Conservation (phyloP, 1,139 yeast species). For the Nakaseomyces sp. region DNA sequence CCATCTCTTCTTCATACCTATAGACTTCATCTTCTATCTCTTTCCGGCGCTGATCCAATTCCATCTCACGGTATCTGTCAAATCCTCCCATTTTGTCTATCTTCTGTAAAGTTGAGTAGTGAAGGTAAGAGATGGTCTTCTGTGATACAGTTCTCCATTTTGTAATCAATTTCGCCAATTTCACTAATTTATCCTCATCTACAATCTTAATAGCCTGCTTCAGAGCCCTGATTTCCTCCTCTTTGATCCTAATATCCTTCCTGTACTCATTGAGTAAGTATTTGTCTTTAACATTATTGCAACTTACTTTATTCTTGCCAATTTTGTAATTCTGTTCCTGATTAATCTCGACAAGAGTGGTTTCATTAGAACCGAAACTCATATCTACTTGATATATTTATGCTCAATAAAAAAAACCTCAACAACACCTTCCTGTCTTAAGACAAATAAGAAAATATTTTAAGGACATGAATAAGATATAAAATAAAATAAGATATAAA, state of each 20-base stretch:
- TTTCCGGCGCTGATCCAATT: constrained; percentile 31
- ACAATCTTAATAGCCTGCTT: constrained; percentile 33
- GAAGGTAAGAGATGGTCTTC: constrained; percentile 36
- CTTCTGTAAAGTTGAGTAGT: constrained; percentile 36
- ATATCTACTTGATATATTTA: too few relatives aligned
- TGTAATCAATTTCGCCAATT: constrained; percentile 28
- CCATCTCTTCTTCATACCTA: constrained; percentile 33
- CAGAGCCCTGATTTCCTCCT: constrained; percentile 26
- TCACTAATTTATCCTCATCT: constrained; percentile 23
- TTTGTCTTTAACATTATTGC: not conserved
- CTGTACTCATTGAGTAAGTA: not conserved
- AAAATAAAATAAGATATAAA: too few relatives aligned
- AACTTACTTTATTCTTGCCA: not conserved
- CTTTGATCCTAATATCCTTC: not conserved
- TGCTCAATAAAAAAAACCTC: too few relatives aligned
- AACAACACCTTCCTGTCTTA: too few relatives aligned
- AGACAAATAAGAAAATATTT: too few relatives aligned
- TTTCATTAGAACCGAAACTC: not conserved
- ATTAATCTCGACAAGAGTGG: not conserved
- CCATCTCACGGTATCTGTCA: constrained; percentile 33
- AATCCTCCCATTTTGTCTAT: constrained; percentile 40
- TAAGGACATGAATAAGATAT: too few relatives aligned
- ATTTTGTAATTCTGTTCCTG: not conserved
- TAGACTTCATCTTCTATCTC: constrained; percentile 31
- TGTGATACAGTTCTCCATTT: constrained; percentile 42